Evolutionary conservation across 164 flowering plant species (phyloP), one percentile per base, ranked within the genome.

Genomic region (Umbellularia californica): DNA sequence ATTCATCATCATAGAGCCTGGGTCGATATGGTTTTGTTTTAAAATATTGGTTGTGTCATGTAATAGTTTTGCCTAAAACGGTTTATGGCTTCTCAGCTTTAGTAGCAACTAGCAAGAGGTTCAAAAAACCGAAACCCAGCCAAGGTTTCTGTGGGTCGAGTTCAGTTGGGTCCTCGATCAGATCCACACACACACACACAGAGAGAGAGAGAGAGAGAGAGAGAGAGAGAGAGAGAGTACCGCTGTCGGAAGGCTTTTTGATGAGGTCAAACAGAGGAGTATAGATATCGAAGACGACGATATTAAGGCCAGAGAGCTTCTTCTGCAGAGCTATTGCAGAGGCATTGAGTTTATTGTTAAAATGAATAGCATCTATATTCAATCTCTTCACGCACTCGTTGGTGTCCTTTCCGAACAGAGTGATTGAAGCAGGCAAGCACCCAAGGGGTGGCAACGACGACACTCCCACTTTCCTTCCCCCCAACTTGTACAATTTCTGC

Each of bases 391-490:
- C 86, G 62, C 97, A 94, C 70, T 81, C 71, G 75, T 91, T 90
- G 77, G 82, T 87, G 69, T 90, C 90, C 7, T 6, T 3, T 1
- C 97, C 94, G 51, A 91, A 92, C 19, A 90, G 78, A 7, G 95
- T 92, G 70, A 91, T 88, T 30, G 92, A 83, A 51, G 94, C 96
- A 0, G 99, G 99, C 80, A 95, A 78, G 82, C 98, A 95, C 33
- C 99, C 99, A 0, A 81, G 58, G 14, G 99, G 99, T 10, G 97
- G 97, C 66, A 94, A 77, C 51, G 71, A 81, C 62, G 93, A 90
- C 30, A 91, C 94, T 20, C 94, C 95, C 5, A 95, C 87, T 82
- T 88, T 92, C 81, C 91, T 85, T 27, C 82, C 96, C 35, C 98
- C 97, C 75, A 88, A 69, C 30, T 70, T 77, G 77, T 93, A 88